These are phyloP conservation scores for Penicillium thymicola DNA, from an alignment of 2,329 filamentous ascomycete species.

Conservation along the genomic window DNA sequence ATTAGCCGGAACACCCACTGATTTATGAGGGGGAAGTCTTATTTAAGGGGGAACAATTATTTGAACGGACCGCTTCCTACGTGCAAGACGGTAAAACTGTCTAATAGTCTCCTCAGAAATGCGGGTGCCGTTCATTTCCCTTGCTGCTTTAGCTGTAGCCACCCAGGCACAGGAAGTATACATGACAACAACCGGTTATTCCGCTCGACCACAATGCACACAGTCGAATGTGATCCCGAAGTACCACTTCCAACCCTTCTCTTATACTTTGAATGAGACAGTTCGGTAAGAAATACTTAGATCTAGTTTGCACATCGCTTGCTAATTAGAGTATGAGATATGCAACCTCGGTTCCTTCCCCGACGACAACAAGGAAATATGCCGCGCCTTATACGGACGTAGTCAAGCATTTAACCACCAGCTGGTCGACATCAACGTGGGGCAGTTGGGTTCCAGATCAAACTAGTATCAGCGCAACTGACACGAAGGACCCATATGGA, in stretches of 20 bases:
- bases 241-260: constrained; percentile 28
- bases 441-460: constrained; percentile 34
- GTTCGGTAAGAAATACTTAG: constrained; percentile 12
- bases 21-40: neutral
- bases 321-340: constrained; percentile 19
- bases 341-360: constrained; percentile 31
- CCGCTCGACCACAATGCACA: constrained; percentile 26
- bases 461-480: constrained; percentile 27
- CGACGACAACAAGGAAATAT: constrained; percentile 30
- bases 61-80: neutral
- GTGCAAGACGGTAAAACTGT: neutral
- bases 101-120: neutral
- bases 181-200: constrained; percentile 25
- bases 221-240: constrained; percentile 14
- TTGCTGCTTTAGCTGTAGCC: constrained; percentile 7
- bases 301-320: neutral
- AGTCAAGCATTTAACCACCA: constrained; percentile 22
- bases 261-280: constrained; percentile 31
- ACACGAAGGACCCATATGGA: constrained; percentile 32
- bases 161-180: constrained; percentile 26
- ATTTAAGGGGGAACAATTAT: neutral
- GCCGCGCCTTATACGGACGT: constrained; percentile 27
- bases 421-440: constrained; percentile 31
- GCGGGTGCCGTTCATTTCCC: neutral
- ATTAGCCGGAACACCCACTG: neutral